Percentiles rank a stretch among this genome's conserved stretches.
These are phyloP conservation scores for Jasminum sambac DNA, from an alignment of 257 asterid species.

Conservation along the genomic window DNA sequence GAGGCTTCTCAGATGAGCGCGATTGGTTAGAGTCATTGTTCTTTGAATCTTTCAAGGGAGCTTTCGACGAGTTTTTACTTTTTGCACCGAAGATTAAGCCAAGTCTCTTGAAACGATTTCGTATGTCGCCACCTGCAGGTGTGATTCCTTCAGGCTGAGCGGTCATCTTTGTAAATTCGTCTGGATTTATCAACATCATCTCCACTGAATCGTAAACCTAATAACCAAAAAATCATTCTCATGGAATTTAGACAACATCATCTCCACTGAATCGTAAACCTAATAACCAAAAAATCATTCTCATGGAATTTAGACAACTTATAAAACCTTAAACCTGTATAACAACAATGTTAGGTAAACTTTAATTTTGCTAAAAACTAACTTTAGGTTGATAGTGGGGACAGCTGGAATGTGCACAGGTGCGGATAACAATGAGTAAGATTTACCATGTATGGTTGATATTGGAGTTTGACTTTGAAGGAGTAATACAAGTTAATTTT, in stretches of 20 bases:
- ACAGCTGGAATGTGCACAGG: too few relatives aligned
- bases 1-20: conserved; percentile 81
- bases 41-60: conserved; percentile 40
- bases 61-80: conserved; percentile 41
- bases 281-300: conserved; percentile 22
- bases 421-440: too few relatives aligned
- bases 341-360: not conserved
- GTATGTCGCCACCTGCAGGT: conserved; percentile 55
- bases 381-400: too few relatives aligned
- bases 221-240: not conserved
- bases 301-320: conserved; percentile 26
- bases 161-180: conserved; percentile 49
- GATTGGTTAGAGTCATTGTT: conserved; percentile 50
- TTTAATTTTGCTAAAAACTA: too few relatives aligned
- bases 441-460: too few relatives aligned
- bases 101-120: conserved; percentile 71
- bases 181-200: conserved; percentile 70
- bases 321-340: not conserved
- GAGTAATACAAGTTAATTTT: too few relatives aligned
- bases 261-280: conserved; percentile 93
- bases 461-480: too few relatives aligned
- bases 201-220: conserved; percentile 94
- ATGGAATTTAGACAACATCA: conserved; percentile 42
- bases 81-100: conserved; percentile 73
- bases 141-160: conserved; percentile 65